Conservation (phyloP, 2,329 filamentous ascomycete genomes). For the Fusarium papillatum region DNA sequence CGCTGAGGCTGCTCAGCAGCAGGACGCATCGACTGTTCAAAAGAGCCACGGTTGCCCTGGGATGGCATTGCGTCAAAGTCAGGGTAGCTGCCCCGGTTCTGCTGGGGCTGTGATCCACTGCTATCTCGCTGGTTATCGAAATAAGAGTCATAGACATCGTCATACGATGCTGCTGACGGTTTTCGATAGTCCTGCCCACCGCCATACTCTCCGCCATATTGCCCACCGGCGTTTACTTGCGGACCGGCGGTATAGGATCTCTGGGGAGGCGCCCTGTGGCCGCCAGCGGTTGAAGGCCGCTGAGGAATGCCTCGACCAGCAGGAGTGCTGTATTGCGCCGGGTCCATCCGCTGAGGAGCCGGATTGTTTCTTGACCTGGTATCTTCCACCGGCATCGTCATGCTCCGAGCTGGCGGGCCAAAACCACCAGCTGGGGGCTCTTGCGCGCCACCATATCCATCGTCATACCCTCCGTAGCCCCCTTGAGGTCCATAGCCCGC, state of each 20-base stretch:
- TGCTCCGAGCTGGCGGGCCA: constrained; percentile 68
- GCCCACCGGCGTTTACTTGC: constrained; percentile 54
- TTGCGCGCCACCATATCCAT: constrained; percentile 45
- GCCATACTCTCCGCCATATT: constrained; percentile 49
- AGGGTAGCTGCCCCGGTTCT: constrained; percentile 48
- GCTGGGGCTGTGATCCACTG: constrained; percentile 34
- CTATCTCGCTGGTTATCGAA: constrained; percentile 57
- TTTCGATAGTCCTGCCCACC: constrained; percentile 46
- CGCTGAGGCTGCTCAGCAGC: constrained; percentile 59
- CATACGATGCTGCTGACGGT: constrained; percentile 54
- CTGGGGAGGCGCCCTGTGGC: constrained; percentile 66
- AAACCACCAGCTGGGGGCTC: constrained; percentile 56
- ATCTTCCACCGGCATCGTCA: constrained; percentile 71
- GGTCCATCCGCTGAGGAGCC: constrained; percentile 56
- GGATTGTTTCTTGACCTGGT: constrained; percentile 55
- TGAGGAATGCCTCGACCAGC: constrained; percentile 61
- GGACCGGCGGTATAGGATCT: constrained; percentile 60
- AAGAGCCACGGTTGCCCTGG: constrained; percentile 54
- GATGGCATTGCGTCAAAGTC: constrained; percentile 58
- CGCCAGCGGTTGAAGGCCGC: constrained; percentile 68
- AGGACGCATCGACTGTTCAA: constrained; percentile 63
- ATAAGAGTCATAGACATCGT: constrained; percentile 69
- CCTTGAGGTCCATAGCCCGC: constrained; percentile 35
- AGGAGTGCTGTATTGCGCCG: constrained; percentile 61
- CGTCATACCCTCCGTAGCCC: constrained; percentile 45